These are phyloP conservation scores for Primulina tabacum DNA, from an alignment of 257 asterid species.

Conservation along the genomic window DNA sequence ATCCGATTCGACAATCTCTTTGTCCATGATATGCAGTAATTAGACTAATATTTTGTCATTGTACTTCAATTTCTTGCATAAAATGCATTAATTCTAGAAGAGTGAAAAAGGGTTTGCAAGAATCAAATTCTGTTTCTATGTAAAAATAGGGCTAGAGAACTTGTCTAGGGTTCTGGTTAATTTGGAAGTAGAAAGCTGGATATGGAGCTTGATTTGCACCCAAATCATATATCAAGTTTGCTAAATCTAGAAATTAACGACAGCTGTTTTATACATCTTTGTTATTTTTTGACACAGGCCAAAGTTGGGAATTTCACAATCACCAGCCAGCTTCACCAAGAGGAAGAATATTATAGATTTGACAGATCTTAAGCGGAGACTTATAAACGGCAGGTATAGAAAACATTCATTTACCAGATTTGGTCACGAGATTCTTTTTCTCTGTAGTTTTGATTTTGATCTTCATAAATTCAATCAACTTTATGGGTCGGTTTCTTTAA, in stretches of 20 bases:
- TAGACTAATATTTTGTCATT: neutral
- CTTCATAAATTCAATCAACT: constrained; percentile 28
- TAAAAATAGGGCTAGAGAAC: constrained; percentile 7
- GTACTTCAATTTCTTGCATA: neutral
- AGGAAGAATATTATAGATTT: constrained; percentile 11
- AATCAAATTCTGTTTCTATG: constrained; percentile 13
- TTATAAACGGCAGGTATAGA: constrained; percentile 30
- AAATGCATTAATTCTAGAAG: neutral
- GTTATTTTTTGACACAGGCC: neutral
- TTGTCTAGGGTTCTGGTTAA: constrained; percentile 29
- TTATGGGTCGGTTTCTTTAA: constrained; percentile 34
- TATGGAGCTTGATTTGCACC: constrained; percentile 2
- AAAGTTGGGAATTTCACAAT: constrained; percentile 8
- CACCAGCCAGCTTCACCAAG: constrained; percentile 17
- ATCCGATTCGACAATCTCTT: constrained; percentile 50
- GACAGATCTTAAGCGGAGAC: constrained; percentile 37
- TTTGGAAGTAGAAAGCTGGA: neutral
- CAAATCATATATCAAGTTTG: constrained; percentile 7
- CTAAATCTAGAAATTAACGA: neutral
- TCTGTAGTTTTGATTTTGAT: constrained; percentile 26
- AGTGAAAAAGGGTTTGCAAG: neutral
- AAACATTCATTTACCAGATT: constrained; percentile 45
- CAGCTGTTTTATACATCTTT: constrained; percentile 12
- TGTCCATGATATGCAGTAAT: neutral
- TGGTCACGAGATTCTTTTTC: constrained; percentile 30